A percentile compares a stretch with the other conserved stretches of the same genome.
Conservation (phyloP, 306 rosid genomes). For the Rosa lucieae region DNA sequence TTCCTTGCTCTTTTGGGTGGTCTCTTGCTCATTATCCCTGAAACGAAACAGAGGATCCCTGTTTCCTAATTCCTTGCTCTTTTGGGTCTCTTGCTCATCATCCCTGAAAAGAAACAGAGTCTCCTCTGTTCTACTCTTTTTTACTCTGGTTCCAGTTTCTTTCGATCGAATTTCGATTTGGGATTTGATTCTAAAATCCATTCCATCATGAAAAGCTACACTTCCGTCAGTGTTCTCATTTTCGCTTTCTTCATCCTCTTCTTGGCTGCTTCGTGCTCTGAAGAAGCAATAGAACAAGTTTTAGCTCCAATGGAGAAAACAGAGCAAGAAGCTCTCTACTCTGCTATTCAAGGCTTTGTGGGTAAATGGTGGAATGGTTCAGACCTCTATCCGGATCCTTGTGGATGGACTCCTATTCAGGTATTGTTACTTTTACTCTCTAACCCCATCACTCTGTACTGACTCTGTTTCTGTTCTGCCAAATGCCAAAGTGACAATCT, state of each 20-base stretch:
- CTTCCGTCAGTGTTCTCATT: slow-evolving; percentile 13
- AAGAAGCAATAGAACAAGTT: slow-evolving; percentile 38
- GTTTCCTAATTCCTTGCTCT: slow-evolving; percentile 21
- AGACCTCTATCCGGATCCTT: slow-evolving; percentile 96
- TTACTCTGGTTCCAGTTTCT: neutral
- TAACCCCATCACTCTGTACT: neutral
- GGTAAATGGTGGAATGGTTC: slow-evolving; percentile 97
- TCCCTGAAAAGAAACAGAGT: slow-evolving; percentile 2
- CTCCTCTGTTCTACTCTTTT: slow-evolving; percentile 11
- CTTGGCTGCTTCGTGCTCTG: slow-evolving; percentile 44
- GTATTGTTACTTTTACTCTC: slow-evolving; percentile 29
- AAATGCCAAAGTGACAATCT: slow-evolving; percentile 1
- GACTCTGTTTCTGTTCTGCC: neutral
- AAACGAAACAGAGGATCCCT: neutral
- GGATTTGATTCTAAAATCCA: slow-evolving; percentile 8
- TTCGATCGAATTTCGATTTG: slow-evolving; percentile 4
- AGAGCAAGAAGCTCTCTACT: slow-evolving; percentile 69
- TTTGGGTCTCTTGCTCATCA: slow-evolving; percentile 16
- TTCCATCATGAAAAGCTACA: slow-evolving; percentile 39
- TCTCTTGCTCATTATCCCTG: slow-evolving; percentile 10
- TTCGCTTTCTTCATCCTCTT: slow-evolving; percentile 36
- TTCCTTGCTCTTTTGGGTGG: slow-evolving; percentile 16
- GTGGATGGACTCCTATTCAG: slow-evolving; percentile 99
- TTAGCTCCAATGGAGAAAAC: slow-evolving; percentile 77
- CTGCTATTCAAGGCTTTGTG: slow-evolving; percentile 87